Evolutionary conservation across 1,284 basidiomycete species (phyloP), one percentile per base, ranked within the genome.

Genomic region (Ceratobasidium sp.): DNA sequence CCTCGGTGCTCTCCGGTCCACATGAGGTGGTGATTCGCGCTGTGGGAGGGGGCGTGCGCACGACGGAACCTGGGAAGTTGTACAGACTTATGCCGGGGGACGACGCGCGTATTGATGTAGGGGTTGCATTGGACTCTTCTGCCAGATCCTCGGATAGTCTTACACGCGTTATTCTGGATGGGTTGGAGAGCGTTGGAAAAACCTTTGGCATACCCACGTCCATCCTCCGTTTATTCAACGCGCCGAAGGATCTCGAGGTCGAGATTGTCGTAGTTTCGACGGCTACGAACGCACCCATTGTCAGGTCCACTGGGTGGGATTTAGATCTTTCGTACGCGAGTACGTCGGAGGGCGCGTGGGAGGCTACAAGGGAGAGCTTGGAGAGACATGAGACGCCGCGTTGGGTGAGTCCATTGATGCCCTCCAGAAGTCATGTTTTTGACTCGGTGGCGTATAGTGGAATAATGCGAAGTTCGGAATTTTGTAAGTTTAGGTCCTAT

Each of bases 381-480:
- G 81, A 80, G 1, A 82, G 80, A 29, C 87, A 88, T 71, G 87
- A 89, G 77, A 82, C 87, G 0, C 88, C 88, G 1, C 83, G 82
- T 47, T 89, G 88, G 80, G 87, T 86, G 75, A 59, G 83, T 79
- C n/a, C 41, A n/a, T 5, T 56, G 41, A 17, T 50, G 33, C 59
- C 50, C 1, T 41, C 11, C 4, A 60, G 6, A 2, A 44, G n/a
- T 17, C 22, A 62, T 64, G 8, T 75, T 8, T 15, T 19, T 75
- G 8, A 60, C 54, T 48, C 7, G 53, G 29, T 17, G 27, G 78
- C 36, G 11, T n/a, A 0, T 71, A 54, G 87, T 89, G 83, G 83
- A 85, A 82, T 75, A 81, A 84, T 60, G 87, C 85, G 14, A 89
- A 88, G 78, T 89, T 84, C 76, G 88, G 88, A 2, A 89, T 90